Evolutionary conservation across 2,329 filamentous ascomycete species (phyloP).

Genomic region (Amphichorda felina): DNA sequence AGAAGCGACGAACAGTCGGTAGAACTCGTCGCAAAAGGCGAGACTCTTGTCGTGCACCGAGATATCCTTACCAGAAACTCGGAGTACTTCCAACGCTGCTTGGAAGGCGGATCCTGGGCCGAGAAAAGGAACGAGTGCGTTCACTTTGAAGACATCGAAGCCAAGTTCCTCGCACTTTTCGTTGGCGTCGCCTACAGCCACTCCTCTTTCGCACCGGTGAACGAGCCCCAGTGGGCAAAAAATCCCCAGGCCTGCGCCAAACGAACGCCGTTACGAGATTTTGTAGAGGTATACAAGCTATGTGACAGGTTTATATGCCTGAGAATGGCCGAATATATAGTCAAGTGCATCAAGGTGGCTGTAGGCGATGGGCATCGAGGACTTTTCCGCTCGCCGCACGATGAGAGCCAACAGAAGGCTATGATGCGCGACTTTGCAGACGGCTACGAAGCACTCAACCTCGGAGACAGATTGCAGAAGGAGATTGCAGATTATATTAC

Average conservation of each 20-base stretch:
- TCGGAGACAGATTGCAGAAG: conserved; percentile 10
- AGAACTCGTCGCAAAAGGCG: conserved; percentile 15
- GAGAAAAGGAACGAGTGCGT: conserved; percentile 15
- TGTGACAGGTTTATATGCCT: conserved; percentile 21
- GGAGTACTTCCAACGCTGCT: conserved; percentile 19
- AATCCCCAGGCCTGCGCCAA: conserved; percentile 14
- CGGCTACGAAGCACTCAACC: conserved; percentile 18
- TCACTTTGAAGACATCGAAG: conserved; percentile 18
- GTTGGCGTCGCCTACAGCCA: conserved; percentile 21
- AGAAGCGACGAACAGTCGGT: conserved; percentile 17
- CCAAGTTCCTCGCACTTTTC: conserved; percentile 19
- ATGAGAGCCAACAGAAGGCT: conserved; percentile 14
- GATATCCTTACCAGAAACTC: conserved; percentile 17
- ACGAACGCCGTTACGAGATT: conserved; percentile 18
- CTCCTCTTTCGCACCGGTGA: conserved; percentile 18
- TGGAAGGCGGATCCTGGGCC: conserved; percentile 13
- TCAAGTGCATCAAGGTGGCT: conserved; percentile 14
- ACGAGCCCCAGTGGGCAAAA: conserved; percentile 9
- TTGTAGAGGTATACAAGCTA: conserved; percentile 22
- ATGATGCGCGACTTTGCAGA: conserved; percentile 22
- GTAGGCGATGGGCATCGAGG: conserved; percentile 20
- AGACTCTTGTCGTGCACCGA: conserved; percentile 16
- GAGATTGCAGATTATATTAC: conserved; percentile 12
- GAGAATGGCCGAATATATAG: conserved; percentile 15
- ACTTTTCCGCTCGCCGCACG: conserved; percentile 13